Percentiles rank a stretch among this genome's conserved stretches.
Conservation (phyloP, 345 rosid species). For the Salix arbutifolia region DNA sequence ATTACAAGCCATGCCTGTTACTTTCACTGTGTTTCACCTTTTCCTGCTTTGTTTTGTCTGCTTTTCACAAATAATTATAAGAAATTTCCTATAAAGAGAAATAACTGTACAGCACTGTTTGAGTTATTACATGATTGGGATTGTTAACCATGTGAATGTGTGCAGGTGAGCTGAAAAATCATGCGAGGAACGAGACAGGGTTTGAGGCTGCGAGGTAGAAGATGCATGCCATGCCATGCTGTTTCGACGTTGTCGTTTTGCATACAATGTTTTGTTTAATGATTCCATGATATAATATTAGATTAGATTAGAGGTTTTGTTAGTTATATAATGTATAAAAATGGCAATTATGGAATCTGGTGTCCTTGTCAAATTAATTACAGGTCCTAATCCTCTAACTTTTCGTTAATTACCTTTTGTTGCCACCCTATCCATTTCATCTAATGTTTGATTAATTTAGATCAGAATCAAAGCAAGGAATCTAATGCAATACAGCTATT, state of each 20-base stretch:
- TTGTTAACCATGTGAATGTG: slow-evolving; percentile 10
- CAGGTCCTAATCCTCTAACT: slow-evolving; percentile 5
- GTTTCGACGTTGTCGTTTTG: slow-evolving; percentile 20
- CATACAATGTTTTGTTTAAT: neutral
- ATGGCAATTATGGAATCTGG: slow-evolving; percentile 20
- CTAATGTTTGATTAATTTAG: neutral
- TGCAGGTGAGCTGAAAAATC: slow-evolving; percentile 50
- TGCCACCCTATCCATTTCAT: neutral
- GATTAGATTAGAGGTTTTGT: neutral
- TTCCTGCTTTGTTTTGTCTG: neutral
- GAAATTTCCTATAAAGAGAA: neutral
- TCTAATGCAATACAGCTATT: neutral
- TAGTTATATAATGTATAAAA: neutral
- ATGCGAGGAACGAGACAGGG: slow-evolving; percentile 48
- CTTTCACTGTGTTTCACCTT: slow-evolving; percentile 9
- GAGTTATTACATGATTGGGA: neutral
- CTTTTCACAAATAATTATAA: neutral
- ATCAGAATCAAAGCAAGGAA: slow-evolving; percentile 16
- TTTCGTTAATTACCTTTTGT: neutral
- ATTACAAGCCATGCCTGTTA: neutral
- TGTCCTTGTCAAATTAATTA: slow-evolving; percentile 14
- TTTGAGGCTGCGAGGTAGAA: slow-evolving; percentile 43
- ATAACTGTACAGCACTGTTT: neutral
- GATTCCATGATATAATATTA: neutral
- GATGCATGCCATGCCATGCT: slow-evolving; percentile 1